Percentiles rank a stretch among this genome's conserved stretches.
Evolutionary conservation across 2,329 filamentous ascomycete species (phyloP).

Genomic region (Xylariaceae sp.): DNA sequence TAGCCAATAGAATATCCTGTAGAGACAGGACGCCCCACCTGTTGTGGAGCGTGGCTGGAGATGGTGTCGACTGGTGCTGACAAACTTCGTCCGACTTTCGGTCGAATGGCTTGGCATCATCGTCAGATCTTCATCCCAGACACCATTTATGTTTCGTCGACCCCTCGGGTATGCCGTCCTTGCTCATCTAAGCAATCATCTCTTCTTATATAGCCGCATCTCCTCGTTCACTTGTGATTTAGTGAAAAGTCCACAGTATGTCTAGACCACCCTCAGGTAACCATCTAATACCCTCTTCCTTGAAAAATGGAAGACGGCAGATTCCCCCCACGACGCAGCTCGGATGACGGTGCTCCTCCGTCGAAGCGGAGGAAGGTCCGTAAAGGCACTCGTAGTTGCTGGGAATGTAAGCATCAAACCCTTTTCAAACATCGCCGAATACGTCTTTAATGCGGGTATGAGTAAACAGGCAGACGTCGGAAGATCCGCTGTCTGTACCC

Average conservation of each 20-base stretch:
- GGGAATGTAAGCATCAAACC: conserved; percentile 42
- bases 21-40: no score
- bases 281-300: not conserved
- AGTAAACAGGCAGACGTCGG: conserved; percentile 36
- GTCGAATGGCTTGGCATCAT: conserved; percentile 21
- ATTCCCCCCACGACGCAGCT: conserved; percentile 13
- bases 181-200: not conserved
- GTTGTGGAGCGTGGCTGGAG: not conserved
- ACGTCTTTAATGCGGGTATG: conserved; percentile 2
- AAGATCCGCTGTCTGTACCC: conserved; percentile 46
- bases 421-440: not conserved
- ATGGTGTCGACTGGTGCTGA: conserved; percentile 14
- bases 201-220: no score
- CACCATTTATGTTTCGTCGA: not conserved
- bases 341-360: conserved; percentile 19
- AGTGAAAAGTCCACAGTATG: not conserved
- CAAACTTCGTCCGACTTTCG: conserved; percentile 24
- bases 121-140: not conserved
- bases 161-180: not conserved
- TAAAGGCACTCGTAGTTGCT: conserved; percentile 52
- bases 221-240: not conserved
- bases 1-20: no score
- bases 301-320: conserved; percentile 12
- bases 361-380: conserved; percentile 41
- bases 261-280: not conserved